These are phyloP conservation scores for Cutaneotrichosporon sp. DNA, from an alignment of 1,284 basidiomycete species.

Conservation along the genomic window DNA sequence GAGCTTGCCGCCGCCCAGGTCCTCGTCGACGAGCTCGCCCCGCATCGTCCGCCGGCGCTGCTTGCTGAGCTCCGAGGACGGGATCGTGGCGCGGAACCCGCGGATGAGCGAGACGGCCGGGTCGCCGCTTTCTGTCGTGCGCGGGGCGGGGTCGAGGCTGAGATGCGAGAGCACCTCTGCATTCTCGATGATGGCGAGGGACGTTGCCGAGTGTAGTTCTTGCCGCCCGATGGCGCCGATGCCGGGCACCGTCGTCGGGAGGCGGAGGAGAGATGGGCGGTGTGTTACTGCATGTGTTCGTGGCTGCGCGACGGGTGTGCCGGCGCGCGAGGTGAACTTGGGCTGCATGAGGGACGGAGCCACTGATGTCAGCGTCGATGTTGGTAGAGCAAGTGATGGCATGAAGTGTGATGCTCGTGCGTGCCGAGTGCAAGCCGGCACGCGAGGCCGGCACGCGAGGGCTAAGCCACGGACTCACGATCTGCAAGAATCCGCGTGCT, in stretches of 20 bases:
- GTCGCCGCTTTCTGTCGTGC: slow-evolving; percentile 37
- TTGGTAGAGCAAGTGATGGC: too few relatives aligned
- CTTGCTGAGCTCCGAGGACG: slow-evolving; percentile 72
- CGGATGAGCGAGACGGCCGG: slow-evolving; percentile 56
- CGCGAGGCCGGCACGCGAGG: too few relatives aligned
- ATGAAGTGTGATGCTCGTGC: background rate
- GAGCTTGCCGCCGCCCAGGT: slow-evolving; percentile 63
- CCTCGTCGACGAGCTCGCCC: slow-evolving; percentile 51
- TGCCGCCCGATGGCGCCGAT: slow-evolving; percentile 37
- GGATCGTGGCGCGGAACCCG: slow-evolving; percentile 87
- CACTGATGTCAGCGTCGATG: slow-evolving; percentile 55
- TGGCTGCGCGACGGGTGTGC: background rate
- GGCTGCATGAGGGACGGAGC: slow-evolving; percentile 87
- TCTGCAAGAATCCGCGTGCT: slow-evolving; percentile 46
- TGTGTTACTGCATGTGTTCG: background rate
- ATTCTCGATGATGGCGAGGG: slow-evolving; percentile 76
- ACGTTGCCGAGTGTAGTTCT: slow-evolving; percentile 64
- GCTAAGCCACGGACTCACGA: slow-evolving; percentile 33
- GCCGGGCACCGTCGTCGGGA: slow-evolving; percentile 58
- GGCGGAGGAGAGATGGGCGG: slow-evolving; percentile 52
- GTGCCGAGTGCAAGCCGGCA: background rate
- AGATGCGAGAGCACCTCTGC: slow-evolving; percentile 68
- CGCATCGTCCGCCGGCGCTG: slow-evolving; percentile 69
- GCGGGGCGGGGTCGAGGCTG: slow-evolving; percentile 63
- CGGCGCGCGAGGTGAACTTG: slow-evolving; percentile 1